Conservation (phyloP, 2,329 filamentous ascomycete species). For the Trichoderma oligosporum region DNA sequence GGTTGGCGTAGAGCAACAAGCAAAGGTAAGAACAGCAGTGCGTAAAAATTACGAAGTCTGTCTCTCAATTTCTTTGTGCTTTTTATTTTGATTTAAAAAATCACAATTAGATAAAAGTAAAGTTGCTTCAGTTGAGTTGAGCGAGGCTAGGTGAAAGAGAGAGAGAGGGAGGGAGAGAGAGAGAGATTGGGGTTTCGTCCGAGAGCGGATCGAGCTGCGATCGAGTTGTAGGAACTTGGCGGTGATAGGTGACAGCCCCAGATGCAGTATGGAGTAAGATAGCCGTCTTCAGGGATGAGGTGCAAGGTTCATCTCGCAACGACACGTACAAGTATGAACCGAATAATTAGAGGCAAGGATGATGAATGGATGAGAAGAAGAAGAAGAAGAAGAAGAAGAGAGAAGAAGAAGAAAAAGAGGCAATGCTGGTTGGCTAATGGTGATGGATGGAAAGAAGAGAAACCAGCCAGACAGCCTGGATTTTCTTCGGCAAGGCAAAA, state of each 20-base stretch:
- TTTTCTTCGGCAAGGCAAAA: conserved; percentile 18
- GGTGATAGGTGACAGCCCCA: conserved; percentile 8
- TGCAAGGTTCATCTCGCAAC: conserved; percentile 14
- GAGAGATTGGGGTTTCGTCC: neutral
- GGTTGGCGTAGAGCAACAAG: neutral
- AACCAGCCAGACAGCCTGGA: conserved; percentile 1
- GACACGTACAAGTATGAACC: conserved; percentile 1
- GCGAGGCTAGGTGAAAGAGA: neutral
- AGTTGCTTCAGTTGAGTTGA: neutral
- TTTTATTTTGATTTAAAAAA: no score
- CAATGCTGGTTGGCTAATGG: neutral
- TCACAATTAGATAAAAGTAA: neutral
- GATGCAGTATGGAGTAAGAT: neutral
- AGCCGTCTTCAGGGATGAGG: conserved; percentile 7
- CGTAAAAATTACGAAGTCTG: neutral
- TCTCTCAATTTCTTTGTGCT: neutral
- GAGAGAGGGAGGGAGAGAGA: no score
- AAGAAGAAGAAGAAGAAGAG: no score
- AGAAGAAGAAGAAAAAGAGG: neutral
- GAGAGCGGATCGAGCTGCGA: conserved; percentile 16
- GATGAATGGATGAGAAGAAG: neutral
- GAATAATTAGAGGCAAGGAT: neutral
- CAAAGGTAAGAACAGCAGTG: neutral
- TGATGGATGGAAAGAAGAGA: conserved; percentile 5
- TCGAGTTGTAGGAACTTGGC: conserved; percentile 1